Base-by-base conservation (phyloP, 345 rosid species). In the Crucihimalaya himalaica region DNA sequence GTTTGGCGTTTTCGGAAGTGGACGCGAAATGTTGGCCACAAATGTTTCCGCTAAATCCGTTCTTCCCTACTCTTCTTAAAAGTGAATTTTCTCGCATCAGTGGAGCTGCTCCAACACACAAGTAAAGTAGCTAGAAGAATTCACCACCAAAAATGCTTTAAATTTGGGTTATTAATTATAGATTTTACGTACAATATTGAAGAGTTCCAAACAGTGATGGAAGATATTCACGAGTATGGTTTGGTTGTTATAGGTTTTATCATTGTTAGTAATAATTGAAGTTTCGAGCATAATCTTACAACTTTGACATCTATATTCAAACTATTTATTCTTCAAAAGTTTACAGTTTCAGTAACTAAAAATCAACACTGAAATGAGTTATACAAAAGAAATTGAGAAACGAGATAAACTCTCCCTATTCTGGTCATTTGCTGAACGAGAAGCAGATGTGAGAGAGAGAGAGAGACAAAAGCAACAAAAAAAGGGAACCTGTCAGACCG, bases 61-160 rank as follows among this genome's bases (percentile, higher is more conserved):
- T 66, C 23, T 66, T 66, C 71, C 60, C 60, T 66, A 34, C 47
- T 51, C 48, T 66, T 66, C 46, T 66, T 2, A 35, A 66, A 10
- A 56, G 37, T 4, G 55, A 8, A 35, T 66, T 57, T 48, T 65
- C 56, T 29, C 56, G 43, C 43, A 46, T 64, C 58, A 25, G 3
- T 6, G 20, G 15, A 32, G 57, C 20, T 1, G 13, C 20, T 40
- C 27, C 62, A 25, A 53, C 62, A 11, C 39, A 16, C 18, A 67
- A 53, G 19, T 67, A 63, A 67, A 68, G 63, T 54, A 15, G 4
- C 56, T 13, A 23, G 2, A 23, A 1, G 0, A 21, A 7, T 23
- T 23, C 31, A 23, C 23, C 3, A 51, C 1, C 21, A 2, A 51
- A 12, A 5, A 5, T n/a, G 15, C 15, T 29, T 31, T 29, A 7